phyloP scores from a whole-genome alignment of 1,284 basidiomycete species.

The Amylostereum areolatum region DNA sequence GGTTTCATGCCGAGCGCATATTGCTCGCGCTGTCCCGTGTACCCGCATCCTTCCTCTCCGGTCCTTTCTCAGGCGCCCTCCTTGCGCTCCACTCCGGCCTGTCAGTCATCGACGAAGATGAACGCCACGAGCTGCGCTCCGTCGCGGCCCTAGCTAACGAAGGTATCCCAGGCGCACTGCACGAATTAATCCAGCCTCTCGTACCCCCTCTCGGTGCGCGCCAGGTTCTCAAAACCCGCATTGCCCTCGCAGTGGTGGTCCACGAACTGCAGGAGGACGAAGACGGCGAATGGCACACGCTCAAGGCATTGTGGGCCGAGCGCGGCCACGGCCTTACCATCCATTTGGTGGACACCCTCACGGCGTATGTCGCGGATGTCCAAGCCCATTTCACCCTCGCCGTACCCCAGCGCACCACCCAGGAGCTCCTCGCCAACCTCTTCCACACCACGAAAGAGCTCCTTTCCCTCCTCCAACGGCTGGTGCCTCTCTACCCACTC shows the following conservation, averaged over 20 bases:
- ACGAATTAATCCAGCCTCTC: slow-evolving; percentile 47
- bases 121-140: slow-evolving; percentile 49
- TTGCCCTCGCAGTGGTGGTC: slow-evolving; percentile 51
- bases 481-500: slow-evolving; percentile 41
- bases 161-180: slow-evolving; percentile 56
- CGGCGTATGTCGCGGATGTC: slow-evolving; percentile 44
- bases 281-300: slow-evolving; percentile 44
- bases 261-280: slow-evolving; percentile 43
- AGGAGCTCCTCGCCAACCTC: slow-evolving; percentile 43
- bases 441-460: slow-evolving; percentile 49
- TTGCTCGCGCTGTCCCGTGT: slow-evolving; percentile 53
- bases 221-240: slow-evolving; percentile 51
- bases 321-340: slow-evolving; percentile 47
- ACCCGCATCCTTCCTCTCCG: slow-evolving; percentile 53
- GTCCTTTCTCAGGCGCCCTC: slow-evolving; percentile 51
- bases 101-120: slow-evolving; percentile 54
- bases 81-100: slow-evolving; percentile 47
- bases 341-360: slow-evolving; percentile 47
- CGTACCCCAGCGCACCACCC: slow-evolving; percentile 22
- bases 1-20: slow-evolving; percentile 62
- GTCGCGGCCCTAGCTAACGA: slow-evolving; percentile 59
- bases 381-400: slow-evolving; percentile 41
- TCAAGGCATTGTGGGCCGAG: slow-evolving; percentile 56
- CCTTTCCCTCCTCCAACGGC: slow-evolving; percentile 40
- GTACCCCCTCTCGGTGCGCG: slow-evolving; percentile 44